phyloP scores from a whole-genome alignment of 345 rosid genomes.

The Gynandropsis gynandra region DNA sequence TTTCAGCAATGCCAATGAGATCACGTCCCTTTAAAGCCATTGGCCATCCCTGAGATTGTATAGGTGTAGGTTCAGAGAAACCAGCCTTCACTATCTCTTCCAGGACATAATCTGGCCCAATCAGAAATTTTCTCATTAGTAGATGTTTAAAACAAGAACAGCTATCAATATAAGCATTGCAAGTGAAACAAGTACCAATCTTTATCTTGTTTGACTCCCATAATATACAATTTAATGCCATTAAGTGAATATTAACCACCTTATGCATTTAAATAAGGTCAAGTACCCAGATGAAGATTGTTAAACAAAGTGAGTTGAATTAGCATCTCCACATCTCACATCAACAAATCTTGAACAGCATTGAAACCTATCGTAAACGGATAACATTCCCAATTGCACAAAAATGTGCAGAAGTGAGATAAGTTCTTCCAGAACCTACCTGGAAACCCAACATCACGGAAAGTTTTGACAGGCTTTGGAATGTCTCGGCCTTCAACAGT shows the following conservation, averaged over 20 bases:
- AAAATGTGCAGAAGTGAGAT: too few relatives aligned
- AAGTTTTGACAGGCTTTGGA: constrained; percentile 86
- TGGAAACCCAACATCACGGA: constrained; percentile 81
- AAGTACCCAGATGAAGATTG: neutral
- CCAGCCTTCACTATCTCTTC: constrained; percentile 94
- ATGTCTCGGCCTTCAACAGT: constrained; percentile 92
- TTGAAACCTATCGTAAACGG: neutral
- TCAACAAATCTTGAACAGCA: too few relatives aligned
- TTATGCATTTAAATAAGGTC: neutral
- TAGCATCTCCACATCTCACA: too few relatives aligned
- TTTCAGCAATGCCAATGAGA: constrained; percentile 96
- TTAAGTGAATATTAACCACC: neutral
- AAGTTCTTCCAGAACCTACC: constrained; percentile 31
- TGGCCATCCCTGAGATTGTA: constrained; percentile 99
- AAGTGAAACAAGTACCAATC: neutral
- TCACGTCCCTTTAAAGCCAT: constrained; percentile 99
- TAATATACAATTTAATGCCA: neutral
- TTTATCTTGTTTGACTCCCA: neutral
- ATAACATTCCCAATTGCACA: too few relatives aligned
- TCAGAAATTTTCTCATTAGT: constrained; percentile 11
- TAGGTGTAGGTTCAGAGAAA: constrained; percentile 89
- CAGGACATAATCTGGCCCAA: constrained; percentile 72
- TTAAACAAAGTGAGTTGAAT: too few relatives aligned
- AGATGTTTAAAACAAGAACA: neutral
- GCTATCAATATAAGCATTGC: neutral